phyloP scores from a whole-genome alignment of 2,329 filamentous ascomycete species.

The Alternaria novae-zelandiae region DNA sequence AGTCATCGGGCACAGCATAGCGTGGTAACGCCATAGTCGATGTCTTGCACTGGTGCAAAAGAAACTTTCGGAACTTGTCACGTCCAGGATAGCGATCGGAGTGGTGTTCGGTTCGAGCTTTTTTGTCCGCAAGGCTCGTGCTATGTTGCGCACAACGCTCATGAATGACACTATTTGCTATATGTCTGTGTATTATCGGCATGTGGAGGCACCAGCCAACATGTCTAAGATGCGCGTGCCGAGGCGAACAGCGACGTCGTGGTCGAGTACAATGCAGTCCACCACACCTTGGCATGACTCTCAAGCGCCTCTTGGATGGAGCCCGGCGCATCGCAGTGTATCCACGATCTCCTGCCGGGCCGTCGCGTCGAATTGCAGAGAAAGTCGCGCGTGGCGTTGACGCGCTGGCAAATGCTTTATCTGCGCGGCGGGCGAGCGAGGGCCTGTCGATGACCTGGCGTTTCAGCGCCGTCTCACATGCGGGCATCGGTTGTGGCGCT shows the following conservation, averaged over 20 bases:
- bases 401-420: constrained; percentile 32
- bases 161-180: background rate
- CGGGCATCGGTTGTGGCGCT: constrained; percentile 35
- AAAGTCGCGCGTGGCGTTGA: constrained; percentile 29
- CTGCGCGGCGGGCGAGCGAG: constrained; percentile 28
- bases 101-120: background rate
- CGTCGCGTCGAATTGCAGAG: constrained; percentile 32
- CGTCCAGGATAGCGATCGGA: background rate
- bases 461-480: constrained; percentile 32
- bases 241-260: constrained; percentile 3
- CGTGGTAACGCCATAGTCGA: background rate
- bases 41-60: constrained; percentile 3
- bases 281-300: constrained; percentile 9
- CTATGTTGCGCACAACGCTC: constrained; percentile 3
- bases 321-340: constrained; percentile 23
- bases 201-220: background rate
- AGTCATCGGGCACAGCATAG: constrained; percentile 20
- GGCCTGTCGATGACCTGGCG: constrained; percentile 17
- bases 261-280: constrained; percentile 7
- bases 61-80: background rate
- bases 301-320: constrained; percentile 2
- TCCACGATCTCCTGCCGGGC: constrained; percentile 30
- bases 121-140: constrained; percentile 5
- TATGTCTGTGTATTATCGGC: background rate
- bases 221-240: background rate